A percentile compares a stretch with the other conserved stretches of the same genome.
Conservation (phyloP, 805 yeast genomes). For the Debaryomyces castellii region DNA sequence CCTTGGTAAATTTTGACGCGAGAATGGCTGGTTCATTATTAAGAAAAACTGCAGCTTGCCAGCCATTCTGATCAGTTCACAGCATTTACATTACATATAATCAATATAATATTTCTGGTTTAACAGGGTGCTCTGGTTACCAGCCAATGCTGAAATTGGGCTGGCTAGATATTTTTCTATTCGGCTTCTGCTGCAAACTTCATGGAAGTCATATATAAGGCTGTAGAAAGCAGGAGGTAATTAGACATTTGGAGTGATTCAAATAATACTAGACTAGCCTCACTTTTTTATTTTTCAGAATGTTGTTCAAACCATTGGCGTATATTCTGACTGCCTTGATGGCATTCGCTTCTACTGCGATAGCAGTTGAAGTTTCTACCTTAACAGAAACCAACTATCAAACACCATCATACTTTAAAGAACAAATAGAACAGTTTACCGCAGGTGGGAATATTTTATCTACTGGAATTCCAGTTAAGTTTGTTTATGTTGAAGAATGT, state of each 20-base stretch:
- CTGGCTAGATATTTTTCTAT: neutral
- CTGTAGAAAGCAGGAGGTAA: neutral
- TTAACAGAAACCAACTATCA: slow-evolving; percentile 26
- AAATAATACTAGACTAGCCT: no score
- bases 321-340: slow-evolving; percentile 2
- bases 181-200: neutral
- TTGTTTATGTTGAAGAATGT: slow-evolving; percentile 22
- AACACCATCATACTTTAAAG: slow-evolving; percentile 21
- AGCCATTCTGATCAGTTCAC: no score
- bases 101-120: no score
- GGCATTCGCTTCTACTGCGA: neutral
- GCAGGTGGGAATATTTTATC: neutral
- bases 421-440: slow-evolving; percentile 15
- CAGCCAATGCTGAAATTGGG: neutral
- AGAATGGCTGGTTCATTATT: slow-evolving; percentile 1
- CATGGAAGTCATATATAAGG: neutral
- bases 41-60: neutral
- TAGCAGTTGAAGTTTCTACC: slow-evolving; percentile 17
- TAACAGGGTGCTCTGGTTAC: neutral
- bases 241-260: no score
- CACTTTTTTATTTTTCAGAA: neutral
- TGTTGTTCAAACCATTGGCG: slow-evolving; percentile 4
- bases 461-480: slow-evolving; percentile 30
- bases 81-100: no score
- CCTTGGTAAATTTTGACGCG: neutral